Base-by-base conservation (phyloP, 2,329 filamentous ascomycete species). In the Colletotrichum melonis region DNA sequence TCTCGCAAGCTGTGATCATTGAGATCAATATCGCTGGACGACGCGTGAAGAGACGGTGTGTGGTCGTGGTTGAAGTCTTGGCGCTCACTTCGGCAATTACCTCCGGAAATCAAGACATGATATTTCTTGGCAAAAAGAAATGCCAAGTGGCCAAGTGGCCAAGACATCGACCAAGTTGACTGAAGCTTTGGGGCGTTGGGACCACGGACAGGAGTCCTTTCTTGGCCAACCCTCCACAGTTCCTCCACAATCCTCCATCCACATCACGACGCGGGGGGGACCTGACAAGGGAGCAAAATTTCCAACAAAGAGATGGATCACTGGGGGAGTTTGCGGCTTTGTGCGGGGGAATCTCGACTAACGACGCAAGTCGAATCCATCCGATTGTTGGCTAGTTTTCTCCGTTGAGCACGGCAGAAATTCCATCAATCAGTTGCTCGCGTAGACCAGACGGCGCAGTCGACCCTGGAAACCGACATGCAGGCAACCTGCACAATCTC, bases 401-500 rank as follows among this genome's bases (percentile, higher is more conserved):
- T 73, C 60, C 70, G 70, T 54, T 19, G 70, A 65, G 32, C 24
- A 16, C 42, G 46, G 66, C 26, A 69, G 28, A 73, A 65, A 73
- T 73, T 56, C 70, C 70, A 70, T 73, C 70, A 73, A 73, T 73
- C 70, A 73, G 1, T 24, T 4, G 26, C 46, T 46, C 46, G 55
- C 55, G 46, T 62, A 22, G 30, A 49, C 7, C 28, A 57, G 19
- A 69, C 32, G 26, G 60, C 49, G 55, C 67, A 22, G 28, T 64
- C 16, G 24, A 70, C 67, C 66, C 66, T 26, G 19, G 60, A 32
- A 56, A 22, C 35, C 60, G 8, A 62, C 58, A 65, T 73, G 70
- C 70, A 58, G 70, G 59, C 66, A 32, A 56, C 22, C 55, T 64
- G 60, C 60, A 73, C 70, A 73, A 70, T 73, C 70, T 65, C 70